Evolutionary conservation across 2,329 filamentous ascomycete genomes (phyloP).

Genomic region (Pseudonectria buxi): DNA sequence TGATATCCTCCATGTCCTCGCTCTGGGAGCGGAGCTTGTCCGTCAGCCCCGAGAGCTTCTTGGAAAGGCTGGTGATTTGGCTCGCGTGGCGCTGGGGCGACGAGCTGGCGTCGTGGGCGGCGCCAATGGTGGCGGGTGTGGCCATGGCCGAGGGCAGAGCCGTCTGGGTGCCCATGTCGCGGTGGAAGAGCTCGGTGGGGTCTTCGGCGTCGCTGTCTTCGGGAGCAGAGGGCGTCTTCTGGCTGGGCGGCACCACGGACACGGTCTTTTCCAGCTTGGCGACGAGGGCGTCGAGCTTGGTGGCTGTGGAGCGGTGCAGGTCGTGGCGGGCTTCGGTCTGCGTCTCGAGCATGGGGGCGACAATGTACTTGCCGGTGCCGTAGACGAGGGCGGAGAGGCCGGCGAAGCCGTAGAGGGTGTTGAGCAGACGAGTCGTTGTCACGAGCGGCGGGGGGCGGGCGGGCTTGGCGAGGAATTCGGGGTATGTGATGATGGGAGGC

Average conservation of each 20-base stretch:
- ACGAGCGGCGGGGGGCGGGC: slow-evolving; percentile 53
- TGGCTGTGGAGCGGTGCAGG: slow-evolving; percentile 42
- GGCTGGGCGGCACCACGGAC: slow-evolving; percentile 49
- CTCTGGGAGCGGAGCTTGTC: slow-evolving; percentile 38
- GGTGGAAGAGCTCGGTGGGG: slow-evolving; percentile 73
- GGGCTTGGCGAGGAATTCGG: slow-evolving; percentile 58
- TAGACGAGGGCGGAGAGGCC: slow-evolving; percentile 59
- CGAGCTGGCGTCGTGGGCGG: slow-evolving; percentile 16
- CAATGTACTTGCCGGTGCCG: slow-evolving; percentile 61
- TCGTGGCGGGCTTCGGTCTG: slow-evolving; percentile 46
- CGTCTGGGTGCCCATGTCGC: slow-evolving; percentile 75
- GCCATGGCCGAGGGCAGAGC: slow-evolving; percentile 30
- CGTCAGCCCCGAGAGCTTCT: slow-evolving; percentile 35
- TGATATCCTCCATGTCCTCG: slow-evolving; percentile 44
- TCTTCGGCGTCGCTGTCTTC: slow-evolving; percentile 46
- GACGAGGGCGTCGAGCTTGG: slow-evolving; percentile 40
- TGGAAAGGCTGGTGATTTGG: slow-evolving; percentile 36
- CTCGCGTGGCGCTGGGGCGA: slow-evolving; percentile 33
- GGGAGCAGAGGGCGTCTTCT: slow-evolving; percentile 15
- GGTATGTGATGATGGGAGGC: slow-evolving; percentile 61
- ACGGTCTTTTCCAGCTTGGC: slow-evolving; percentile 49
- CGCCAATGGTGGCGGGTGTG: slow-evolving; percentile 7
- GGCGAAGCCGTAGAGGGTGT: slow-evolving; percentile 51
- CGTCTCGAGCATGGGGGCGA: slow-evolving; percentile 54
- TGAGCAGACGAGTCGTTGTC: slow-evolving; percentile 51